Conservation (phyloP, 371 early-diverging fungal genomes). For the Mortierella sp. region DNA sequence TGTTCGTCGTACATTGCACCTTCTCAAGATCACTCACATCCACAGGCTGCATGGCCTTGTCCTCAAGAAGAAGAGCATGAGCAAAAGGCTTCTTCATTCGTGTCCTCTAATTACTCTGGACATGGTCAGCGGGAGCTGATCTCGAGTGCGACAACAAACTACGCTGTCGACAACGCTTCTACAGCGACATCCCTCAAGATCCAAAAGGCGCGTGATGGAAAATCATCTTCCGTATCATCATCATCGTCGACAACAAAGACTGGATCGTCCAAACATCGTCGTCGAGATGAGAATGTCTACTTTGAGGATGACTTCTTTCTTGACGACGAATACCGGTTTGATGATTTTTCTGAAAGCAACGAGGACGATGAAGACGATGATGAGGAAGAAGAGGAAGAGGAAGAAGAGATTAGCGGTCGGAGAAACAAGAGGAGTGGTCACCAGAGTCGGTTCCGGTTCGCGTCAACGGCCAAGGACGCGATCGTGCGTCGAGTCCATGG, state of each 20-base stretch:
- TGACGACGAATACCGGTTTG: conserved; percentile 28
- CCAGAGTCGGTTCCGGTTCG: conserved; percentile 10
- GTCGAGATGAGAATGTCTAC: conserved; percentile 20
- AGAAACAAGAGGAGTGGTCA: not conserved
- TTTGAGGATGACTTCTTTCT: conserved; percentile 17
- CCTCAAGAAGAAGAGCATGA: not conserved
- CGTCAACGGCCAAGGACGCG: conserved; percentile 26
- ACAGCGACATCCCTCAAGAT: conserved; percentile 39
- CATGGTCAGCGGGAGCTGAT: conserved; percentile 10
- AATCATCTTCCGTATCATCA: too few species aligned
- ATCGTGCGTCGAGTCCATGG: conserved; percentile 15
- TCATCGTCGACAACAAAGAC: not conserved
- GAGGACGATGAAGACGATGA: conserved; percentile 5
- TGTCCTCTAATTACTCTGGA: too few species aligned
- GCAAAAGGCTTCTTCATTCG: too few species aligned
- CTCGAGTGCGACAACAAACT: conserved; percentile 18
- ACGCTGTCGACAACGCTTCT: conserved; percentile 5
- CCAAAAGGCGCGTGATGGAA: conserved; percentile 6
- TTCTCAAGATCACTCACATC: conserved; percentile 1
- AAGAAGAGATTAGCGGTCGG: conserved; percentile 20
- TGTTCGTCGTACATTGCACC: conserved; percentile 42
- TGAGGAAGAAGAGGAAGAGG: conserved; percentile 11
- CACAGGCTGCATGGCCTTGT: not conserved
- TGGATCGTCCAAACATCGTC: conserved; percentile 1
- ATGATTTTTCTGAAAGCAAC: conserved; percentile 19